A percentile compares a stretch with the other conserved stretches of the same genome.
phyloP scores from a whole-genome alignment of 441 rosid species.

The Macaranga tanarius region DNA sequence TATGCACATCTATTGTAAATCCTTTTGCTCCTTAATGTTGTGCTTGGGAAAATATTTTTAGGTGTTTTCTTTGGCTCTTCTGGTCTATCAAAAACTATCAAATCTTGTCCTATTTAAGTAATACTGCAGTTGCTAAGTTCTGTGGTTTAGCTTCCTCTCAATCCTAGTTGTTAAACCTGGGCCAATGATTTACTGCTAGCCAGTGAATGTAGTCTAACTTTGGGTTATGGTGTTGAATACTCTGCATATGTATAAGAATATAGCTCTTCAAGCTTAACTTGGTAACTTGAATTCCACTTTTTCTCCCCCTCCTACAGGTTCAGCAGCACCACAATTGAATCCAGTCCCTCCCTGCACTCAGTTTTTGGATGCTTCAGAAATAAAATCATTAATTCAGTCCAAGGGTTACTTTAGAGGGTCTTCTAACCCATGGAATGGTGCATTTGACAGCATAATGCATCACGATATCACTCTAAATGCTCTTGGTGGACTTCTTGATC shows the following conservation, averaged over 20 bases:
- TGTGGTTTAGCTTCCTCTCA: background rate
- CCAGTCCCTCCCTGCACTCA: conserved; percentile 47
- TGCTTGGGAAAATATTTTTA: background rate
- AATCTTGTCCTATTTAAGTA: background rate
- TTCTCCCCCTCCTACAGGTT: conserved; percentile 41
- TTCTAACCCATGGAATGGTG: conserved; percentile 49
- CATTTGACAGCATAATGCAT: conserved; percentile 49
- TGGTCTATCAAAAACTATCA: background rate
- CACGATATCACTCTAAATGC: conserved; percentile 60
- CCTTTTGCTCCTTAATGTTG: background rate
- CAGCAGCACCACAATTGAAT: conserved; percentile 61
- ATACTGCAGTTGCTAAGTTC: background rate
- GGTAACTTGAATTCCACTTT: background rate
- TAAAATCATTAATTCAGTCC: conserved; percentile 59
- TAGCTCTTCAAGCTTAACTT: background rate
- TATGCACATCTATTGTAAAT: background rate
- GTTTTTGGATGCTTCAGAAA: conserved; percentile 65
- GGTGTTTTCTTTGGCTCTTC: background rate
- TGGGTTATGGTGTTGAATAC: background rate
- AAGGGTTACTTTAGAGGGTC: conserved; percentile 69
- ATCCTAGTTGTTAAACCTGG: background rate
- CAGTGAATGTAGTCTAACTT: background rate
- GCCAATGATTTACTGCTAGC: background rate
- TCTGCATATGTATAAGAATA: background rate
- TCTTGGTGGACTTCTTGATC: conserved; percentile 77